These are phyloP conservation scores for Rhodotorula sp. DNA, from an alignment of 1,284 basidiomycete species.

Conservation along the genomic window DNA sequence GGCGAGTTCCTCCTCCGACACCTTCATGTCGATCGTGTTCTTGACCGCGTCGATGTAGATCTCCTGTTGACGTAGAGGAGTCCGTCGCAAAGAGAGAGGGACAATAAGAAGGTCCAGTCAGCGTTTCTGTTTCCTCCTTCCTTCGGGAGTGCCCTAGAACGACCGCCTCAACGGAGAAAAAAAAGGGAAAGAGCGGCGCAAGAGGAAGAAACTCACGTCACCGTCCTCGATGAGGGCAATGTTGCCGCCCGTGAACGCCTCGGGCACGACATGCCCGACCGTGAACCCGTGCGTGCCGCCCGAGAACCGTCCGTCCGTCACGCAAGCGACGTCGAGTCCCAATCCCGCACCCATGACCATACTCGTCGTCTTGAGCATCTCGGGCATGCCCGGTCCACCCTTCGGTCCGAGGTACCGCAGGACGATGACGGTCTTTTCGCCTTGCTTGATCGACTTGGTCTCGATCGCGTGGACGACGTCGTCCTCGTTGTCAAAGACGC, in stretches of 20 bases:
- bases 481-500: constrained; percentile 74
- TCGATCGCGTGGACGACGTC: constrained; percentile 81
- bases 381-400: constrained; percentile 89
- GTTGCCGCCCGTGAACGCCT: constrained; percentile 67
- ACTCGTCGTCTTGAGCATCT: constrained; percentile 92
- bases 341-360: constrained; percentile 91
- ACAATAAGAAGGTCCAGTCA: neutral
- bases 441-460: constrained; percentile 76
- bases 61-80: neutral
- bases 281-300: constrained; percentile 89
- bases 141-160: too few species aligned
- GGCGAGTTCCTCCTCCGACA: constrained; percentile 69
- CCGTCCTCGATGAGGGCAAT: constrained; percentile 86
- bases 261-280: constrained; percentile 86
- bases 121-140: neutral
- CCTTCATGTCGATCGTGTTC: constrained; percentile 73
- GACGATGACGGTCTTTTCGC: constrained; percentile 82
- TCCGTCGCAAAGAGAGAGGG: neutral
- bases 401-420: constrained; percentile 84
- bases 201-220: constrained; percentile 67
- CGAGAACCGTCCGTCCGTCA: constrained; percentile 95
- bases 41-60: constrained; percentile 59
- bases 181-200: constrained; percentile 46
- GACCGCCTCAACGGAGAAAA: neutral
- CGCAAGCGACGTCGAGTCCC: constrained; percentile 81